Evolutionary conservation across 805 yeast species (phyloP), one percentile per base, ranked within the genome.

Genomic region (Saccharomyces kudriavzevii): DNA sequence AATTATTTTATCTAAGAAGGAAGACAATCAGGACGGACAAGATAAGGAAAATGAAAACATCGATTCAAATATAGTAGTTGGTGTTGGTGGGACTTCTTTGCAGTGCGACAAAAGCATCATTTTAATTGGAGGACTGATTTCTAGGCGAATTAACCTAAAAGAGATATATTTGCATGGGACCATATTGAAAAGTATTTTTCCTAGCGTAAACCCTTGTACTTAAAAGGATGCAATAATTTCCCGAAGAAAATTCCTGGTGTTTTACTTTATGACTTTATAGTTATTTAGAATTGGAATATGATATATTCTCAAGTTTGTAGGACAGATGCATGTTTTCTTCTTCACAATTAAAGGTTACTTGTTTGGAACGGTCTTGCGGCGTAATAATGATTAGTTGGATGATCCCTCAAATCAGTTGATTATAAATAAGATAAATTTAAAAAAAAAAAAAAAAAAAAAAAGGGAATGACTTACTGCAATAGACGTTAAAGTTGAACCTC

Each of bases 91-190:
- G 14, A 50, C 53, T 17, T 56, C 56, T 5, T 13, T 57, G 43
- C 58, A 55, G 14, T 48, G 47, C 9, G 54, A 57, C 47, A 58
- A 58, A 9, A 52, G 53, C 13, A 55, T 55, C 13, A 49, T 56
- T 10, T 54, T 60, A 3, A 53, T 60, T 8, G 65, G 65, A 6
- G 65, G 65, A 2, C 17, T 59, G 4, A 47, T 58, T 22, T 51
- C 56, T 22, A 55, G 53, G 24, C 49, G 58, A n/a, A 40, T 48
- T 2, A 51, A 49, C 10, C 24, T 54, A 14, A 47, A 52, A 2
- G 56, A 52, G 5, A 29, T 54, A 10, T 55, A 58, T 43, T 43
- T 61, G 30, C 55, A 63, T 17, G 62, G 65, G 3, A 58, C 65
- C 4, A 47, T 61, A 8, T 40, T 59, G 17, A 50, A 56, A 45